These are phyloP conservation scores for Vitis labrusca DNA, from an alignment of 164 flowering plant genomes.

Conservation along the genomic window DNA sequence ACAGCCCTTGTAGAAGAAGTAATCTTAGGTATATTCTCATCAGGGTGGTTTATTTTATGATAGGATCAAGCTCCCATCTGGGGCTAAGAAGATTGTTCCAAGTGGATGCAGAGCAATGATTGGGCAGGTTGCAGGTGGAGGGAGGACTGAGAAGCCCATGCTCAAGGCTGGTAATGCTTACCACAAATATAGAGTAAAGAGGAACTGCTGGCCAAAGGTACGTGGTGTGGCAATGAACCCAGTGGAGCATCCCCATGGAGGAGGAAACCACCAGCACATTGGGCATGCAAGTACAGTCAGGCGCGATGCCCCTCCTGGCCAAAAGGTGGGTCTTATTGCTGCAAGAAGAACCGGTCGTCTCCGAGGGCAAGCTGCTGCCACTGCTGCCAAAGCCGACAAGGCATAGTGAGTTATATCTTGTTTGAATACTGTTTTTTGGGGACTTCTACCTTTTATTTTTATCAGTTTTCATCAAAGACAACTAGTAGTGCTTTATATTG, in stretches of 20 bases:
- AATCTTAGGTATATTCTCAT: neutral
- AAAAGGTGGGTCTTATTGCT: conserved; percentile 66
- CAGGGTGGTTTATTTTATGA: neutral
- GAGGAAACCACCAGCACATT: conserved; percentile 69
- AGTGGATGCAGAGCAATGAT: conserved; percentile 64
- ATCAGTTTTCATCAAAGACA: too few species aligned
- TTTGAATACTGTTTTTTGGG: too few species aligned
- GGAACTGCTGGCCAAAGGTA: conserved; percentile 77
- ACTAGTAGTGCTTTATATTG: too few species aligned
- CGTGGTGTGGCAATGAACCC: conserved; percentile 76
- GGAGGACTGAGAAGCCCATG: conserved; percentile 59
- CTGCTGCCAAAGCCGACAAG: conserved; percentile 50
- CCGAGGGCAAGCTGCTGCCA: conserved; percentile 59
- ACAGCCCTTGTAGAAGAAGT: too few species aligned
- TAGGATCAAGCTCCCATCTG: conserved; percentile 60
- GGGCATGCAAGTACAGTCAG: conserved; percentile 64
- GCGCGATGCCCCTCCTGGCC: conserved; percentile 65
- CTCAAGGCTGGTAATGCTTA: conserved; percentile 63
- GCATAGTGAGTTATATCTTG: too few species aligned
- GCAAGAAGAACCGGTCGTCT: conserved; percentile 59
- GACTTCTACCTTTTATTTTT: too few species aligned
- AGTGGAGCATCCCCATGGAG: conserved; percentile 68
- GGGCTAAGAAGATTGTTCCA: conserved; percentile 57
- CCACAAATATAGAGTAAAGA: conserved; percentile 58
- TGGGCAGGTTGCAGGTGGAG: conserved; percentile 68